These are phyloP conservation scores for Hypericum androsaemum DNA, from an alignment of 345 rosid genomes.

Conservation along the genomic window DNA sequence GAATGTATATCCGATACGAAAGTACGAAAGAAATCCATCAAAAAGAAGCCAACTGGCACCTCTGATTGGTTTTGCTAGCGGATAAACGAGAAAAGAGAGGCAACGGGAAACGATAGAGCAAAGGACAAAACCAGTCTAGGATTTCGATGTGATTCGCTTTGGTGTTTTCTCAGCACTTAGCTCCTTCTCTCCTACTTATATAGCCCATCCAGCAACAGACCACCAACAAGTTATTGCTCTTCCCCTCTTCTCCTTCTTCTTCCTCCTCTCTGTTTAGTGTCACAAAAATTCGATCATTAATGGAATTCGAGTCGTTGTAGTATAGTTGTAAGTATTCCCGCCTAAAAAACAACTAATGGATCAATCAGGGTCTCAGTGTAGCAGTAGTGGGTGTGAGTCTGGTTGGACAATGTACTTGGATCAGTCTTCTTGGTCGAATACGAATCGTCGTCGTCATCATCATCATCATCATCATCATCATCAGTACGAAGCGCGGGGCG, in stretches of 20 bases:
- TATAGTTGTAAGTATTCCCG: not conserved
- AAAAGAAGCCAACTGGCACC: constrained; percentile 46
- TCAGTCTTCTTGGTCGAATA: constrained; percentile 36
- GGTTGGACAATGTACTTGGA: constrained; percentile 78
- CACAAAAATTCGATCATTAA: no score
- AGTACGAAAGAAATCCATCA: no score
- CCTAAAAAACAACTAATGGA: constrained; percentile 29
- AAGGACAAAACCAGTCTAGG: constrained; percentile 35
- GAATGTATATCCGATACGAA: no score
- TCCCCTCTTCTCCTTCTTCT: not conserved
- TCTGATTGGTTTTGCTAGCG: constrained; percentile 33
- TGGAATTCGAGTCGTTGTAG: not conserved
- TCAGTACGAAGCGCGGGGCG: constrained; percentile 13
- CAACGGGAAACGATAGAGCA: constrained; percentile 19
- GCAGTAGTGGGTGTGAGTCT: constrained; percentile 60
- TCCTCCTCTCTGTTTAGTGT: not conserved
- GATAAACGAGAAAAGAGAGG: constrained; percentile 16
- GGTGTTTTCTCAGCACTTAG: no score
- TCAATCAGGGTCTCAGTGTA: constrained; percentile 38
- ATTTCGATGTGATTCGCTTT: constrained; percentile 28
- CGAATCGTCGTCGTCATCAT: constrained; percentile 1
- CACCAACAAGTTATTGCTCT: no score
- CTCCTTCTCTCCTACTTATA: constrained; percentile 20
- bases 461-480: no score
- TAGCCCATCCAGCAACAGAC: constrained; percentile 2